Evolutionary conservation across 208 protist species (phyloP).

Genomic region (Kentomonas sorsogonicus): DNA sequence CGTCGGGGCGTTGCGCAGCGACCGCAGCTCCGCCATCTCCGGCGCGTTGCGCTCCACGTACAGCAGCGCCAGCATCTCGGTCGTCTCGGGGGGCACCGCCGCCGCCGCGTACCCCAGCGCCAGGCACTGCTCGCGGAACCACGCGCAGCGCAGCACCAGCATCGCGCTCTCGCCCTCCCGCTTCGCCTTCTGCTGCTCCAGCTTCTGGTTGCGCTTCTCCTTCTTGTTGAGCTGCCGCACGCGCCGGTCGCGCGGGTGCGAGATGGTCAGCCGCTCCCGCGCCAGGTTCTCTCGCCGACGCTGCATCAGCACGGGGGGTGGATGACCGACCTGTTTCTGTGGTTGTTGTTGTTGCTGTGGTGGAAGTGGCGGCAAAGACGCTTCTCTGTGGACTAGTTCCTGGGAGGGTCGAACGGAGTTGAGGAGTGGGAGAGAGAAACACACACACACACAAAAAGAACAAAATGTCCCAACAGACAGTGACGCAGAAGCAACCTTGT

Average conservation of each 20-base stretch:
- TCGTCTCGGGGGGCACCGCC: slow-evolving; percentile 32
- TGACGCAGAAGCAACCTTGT: too few relatives aligned
- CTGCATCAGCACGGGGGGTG: slow-evolving; percentile 15
- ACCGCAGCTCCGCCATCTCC: slow-evolving; percentile 44
- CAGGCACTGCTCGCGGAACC: slow-evolving; percentile 73
- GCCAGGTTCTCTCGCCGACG: slow-evolving; percentile 18
- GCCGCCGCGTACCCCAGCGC: slow-evolving; percentile 28
- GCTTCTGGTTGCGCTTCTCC: slow-evolving; percentile 30
- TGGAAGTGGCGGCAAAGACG: neutral
- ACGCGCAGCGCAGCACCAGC: slow-evolving; percentile 52
- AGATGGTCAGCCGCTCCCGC: slow-evolving; percentile 27
- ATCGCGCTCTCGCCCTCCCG: slow-evolving; percentile 30
- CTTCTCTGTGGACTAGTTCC: too few relatives aligned
- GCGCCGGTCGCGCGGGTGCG: slow-evolving; percentile 59
- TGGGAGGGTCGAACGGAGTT: too few relatives aligned
- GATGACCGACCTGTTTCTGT: slow-evolving; percentile 8
- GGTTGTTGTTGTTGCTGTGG: neutral
- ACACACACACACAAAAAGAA: too few relatives aligned
- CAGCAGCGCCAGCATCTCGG: slow-evolving; percentile 35
- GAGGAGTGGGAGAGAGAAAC: neutral
- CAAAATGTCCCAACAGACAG: too few relatives aligned
- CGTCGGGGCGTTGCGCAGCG: slow-evolving; percentile 44
- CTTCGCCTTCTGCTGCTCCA: slow-evolving; percentile 29
- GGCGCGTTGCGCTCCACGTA: slow-evolving; percentile 63
- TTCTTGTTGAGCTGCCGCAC: slow-evolving; percentile 70